Evolutionary conservation across 2,329 filamentous ascomycete genomes (phyloP).

Genomic region (Grosmannia serpens): DNA sequence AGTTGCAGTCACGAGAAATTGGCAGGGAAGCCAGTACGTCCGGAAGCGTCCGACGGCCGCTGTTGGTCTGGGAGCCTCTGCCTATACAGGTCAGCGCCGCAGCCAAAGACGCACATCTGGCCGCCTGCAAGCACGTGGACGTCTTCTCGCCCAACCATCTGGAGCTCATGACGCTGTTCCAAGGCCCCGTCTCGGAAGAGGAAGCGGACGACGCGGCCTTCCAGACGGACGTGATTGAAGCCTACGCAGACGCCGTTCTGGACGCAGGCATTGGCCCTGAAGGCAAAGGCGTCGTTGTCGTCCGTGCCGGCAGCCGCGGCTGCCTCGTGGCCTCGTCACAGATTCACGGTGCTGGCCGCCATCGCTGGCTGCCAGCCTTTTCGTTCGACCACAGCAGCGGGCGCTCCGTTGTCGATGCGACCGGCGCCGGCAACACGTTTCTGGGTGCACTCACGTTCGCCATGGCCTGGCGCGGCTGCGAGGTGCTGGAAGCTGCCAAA

Average conservation of each 20-base stretch:
- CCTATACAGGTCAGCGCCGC: neutral
- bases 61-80: slow-evolving; percentile 2
- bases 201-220: neutral
- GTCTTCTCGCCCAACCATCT: slow-evolving; percentile 5
- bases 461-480: neutral
- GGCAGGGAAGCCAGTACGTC: too few relatives aligned
- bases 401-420: neutral
- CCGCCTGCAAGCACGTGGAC: neutral
- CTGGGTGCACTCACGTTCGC: slow-evolving; percentile 1
- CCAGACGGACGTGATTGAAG: neutral
- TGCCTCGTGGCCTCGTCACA: neutral
- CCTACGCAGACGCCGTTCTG: neutral
- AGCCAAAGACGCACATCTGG: neutral
- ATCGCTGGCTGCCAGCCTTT: slow-evolving; percentile 3
- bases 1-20: too few relatives aligned
- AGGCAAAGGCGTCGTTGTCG: neutral
- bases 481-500: neutral
- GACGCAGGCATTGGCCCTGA: neutral
- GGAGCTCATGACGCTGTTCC: slow-evolving; percentile 1
- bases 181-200: neutral
- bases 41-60: neutral
- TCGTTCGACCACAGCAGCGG: neutral
- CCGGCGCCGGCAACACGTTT: slow-evolving; percentile 8
- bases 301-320: neutral
- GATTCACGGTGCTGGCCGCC: neutral